Evolutionary conservation across 1,139 yeast genomes (phyloP).

Genomic region (Hemisphaericaspora xylanilytica): DNA sequence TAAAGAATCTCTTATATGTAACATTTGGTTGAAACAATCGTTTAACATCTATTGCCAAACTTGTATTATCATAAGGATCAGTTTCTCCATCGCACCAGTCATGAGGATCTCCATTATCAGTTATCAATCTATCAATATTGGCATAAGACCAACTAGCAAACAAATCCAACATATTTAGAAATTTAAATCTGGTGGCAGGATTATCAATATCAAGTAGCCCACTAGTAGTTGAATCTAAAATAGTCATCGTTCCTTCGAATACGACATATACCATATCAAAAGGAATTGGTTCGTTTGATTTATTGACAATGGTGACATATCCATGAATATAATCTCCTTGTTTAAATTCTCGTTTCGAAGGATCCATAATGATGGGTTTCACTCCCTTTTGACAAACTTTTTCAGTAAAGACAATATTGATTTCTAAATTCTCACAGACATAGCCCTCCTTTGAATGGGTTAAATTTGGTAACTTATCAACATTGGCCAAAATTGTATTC

Average conservation of each 20-base stretch:
- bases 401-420: slow-evolving; percentile 37
- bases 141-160: slow-evolving; percentile 50
- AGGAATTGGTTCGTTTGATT: slow-evolving; percentile 27
- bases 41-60: slow-evolving; percentile 38
- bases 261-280: slow-evolving; percentile 46
- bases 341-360: slow-evolving; percentile 28
- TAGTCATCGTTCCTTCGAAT: slow-evolving; percentile 33
- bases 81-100: slow-evolving; percentile 51
- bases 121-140: slow-evolving; percentile 42
- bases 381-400: slow-evolving; percentile 45
- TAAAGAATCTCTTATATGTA: slow-evolving; percentile 43
- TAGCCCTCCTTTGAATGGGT: slow-evolving; percentile 23
- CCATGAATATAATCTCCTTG: slow-evolving; percentile 46
- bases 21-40: slow-evolving; percentile 38
- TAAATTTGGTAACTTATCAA: slow-evolving; percentile 39
- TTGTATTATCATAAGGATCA: slow-evolving; percentile 43
- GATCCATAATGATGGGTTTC: slow-evolving; percentile 31
- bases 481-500: slow-evolving; percentile 44
- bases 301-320: slow-evolving; percentile 35
- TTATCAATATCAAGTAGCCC: slow-evolving; percentile 31
- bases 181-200: slow-evolving; percentile 30
- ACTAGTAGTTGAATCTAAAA: slow-evolving; percentile 23
- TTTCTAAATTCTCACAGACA: slow-evolving; percentile 27
- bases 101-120: slow-evolving; percentile 49
- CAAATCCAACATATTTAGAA: slow-evolving; percentile 44